Evolutionary conservation across 2,329 filamentous ascomycete genomes (phyloP).

Genomic region (Scedosporium dehoogii): DNA sequence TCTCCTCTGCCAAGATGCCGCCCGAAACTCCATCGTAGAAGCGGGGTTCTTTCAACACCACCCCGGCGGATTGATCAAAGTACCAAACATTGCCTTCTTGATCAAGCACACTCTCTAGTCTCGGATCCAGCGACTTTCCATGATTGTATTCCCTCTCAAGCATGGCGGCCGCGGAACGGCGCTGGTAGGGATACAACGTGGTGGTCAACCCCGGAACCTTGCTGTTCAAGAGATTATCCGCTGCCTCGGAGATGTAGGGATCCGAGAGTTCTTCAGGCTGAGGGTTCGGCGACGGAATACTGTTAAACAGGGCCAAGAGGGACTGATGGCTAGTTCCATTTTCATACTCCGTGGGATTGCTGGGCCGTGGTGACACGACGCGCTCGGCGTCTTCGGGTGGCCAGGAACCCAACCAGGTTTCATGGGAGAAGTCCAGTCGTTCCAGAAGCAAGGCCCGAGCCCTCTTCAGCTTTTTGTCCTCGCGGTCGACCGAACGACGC

Average conservation of each 20-base stretch:
- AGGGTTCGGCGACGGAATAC: conserved; percentile 57
- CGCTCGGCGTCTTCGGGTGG: background rate
- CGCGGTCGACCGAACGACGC: conserved; percentile 40
- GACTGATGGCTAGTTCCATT: background rate
- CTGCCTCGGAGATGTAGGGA: conserved; percentile 38
- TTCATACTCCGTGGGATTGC: background rate
- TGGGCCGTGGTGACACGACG: background rate
- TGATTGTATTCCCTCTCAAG: conserved; percentile 66
- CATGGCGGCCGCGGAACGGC: conserved; percentile 73
- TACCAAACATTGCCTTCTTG: conserved; percentile 58
- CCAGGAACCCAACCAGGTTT: conserved; percentile 34
- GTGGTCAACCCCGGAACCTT: conserved; percentile 50
- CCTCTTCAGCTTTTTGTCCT: conserved; percentile 30
- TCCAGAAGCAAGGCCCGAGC: conserved; percentile 38
- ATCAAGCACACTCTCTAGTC: conserved; percentile 50
- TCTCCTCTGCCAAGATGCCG: conserved; percentile 71
- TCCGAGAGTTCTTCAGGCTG: conserved; percentile 36
- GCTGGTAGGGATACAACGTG: conserved; percentile 66
- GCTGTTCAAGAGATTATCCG: conserved; percentile 45
- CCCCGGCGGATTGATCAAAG: conserved; percentile 54
- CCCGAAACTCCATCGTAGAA: conserved; percentile 67
- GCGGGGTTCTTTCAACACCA: conserved; percentile 53
- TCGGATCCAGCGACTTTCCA: conserved; percentile 58
- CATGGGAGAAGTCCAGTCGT: conserved; percentile 43
- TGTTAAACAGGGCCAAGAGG: conserved; percentile 64